A percentile compares a stretch with the other conserved stretches of the same genome.
These are phyloP conservation scores for Metschnikowia cerradonensis DNA, from an alignment of 805 yeast species.

Conservation along the genomic window DNA sequence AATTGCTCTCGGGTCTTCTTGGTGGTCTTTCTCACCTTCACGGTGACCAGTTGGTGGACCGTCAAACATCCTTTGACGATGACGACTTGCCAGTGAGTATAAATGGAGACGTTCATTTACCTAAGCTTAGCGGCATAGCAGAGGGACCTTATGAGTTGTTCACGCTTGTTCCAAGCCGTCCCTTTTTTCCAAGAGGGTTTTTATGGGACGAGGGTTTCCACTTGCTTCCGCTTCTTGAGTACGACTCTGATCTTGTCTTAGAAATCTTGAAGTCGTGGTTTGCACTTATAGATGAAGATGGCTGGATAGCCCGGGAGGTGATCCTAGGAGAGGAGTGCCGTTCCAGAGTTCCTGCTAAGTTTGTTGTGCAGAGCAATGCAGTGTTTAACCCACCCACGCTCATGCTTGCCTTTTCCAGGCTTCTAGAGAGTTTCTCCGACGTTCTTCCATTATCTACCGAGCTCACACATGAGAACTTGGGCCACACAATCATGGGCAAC, in stretches of 20 bases:
- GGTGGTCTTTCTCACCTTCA: slow-evolving; percentile 90
- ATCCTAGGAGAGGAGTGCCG: slow-evolving; percentile 90
- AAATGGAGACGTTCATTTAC: slow-evolving; percentile 16
- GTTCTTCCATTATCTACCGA: background rate
- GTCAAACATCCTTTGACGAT: slow-evolving; percentile 63
- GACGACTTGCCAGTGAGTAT: slow-evolving; percentile 55
- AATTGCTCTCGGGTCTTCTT: slow-evolving; percentile 71
- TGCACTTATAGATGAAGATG: slow-evolving; percentile 75
- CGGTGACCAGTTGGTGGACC: slow-evolving; percentile 80
- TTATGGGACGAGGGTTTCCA: slow-evolving; percentile 99
- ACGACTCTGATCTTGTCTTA: slow-evolving; percentile 76
- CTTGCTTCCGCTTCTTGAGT: slow-evolving; percentile 72
- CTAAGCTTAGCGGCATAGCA: slow-evolving; percentile 45
- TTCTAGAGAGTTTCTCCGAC: slow-evolving; percentile 34
- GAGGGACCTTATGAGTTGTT: slow-evolving; percentile 81
- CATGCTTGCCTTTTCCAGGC: slow-evolving; percentile 63
- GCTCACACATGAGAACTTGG: slow-evolving; percentile 27
- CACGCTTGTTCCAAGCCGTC: slow-evolving; percentile 84
- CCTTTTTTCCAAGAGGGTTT: slow-evolving; percentile 94
- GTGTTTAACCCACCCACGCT: slow-evolving; percentile 96
- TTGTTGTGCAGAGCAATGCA: slow-evolving; percentile 79
- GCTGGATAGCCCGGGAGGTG: slow-evolving; percentile 97
- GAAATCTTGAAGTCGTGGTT: slow-evolving; percentile 89
- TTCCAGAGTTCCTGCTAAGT: slow-evolving; percentile 78
- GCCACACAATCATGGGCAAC: slow-evolving; percentile 50